Base-by-base conservation (phyloP, 192 early-diverging fungal species). In the Coemansia reversa region DNA sequence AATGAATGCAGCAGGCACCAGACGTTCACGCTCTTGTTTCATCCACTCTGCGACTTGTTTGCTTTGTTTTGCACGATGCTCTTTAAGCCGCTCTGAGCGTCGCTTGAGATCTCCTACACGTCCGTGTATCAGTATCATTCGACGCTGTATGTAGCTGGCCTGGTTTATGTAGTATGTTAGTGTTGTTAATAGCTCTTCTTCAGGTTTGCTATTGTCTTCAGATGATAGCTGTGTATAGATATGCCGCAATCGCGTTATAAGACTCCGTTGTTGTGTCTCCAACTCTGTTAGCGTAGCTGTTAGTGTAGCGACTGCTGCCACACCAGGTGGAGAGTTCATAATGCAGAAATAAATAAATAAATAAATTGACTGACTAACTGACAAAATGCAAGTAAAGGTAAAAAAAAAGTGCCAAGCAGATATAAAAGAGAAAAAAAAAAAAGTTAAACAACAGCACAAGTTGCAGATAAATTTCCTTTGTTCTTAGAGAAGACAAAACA, bases 91-190 rank as follows among this genome's bases (percentile, higher is more conserved):
- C 12, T 74, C 67, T 5, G 71, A 63, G 12, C 76, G 70, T 42
- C 76, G 63, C 54, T 70, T 73, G 52, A 79, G 57, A 14, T 79
- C 76, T 28, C 58, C 28, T 7, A 58, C 63, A 0, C 76, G 67
- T 0, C 61, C 56, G 19, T 70, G 68, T 35, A 79, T 66, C 42
- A 79, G 67, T 65, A 63, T 42, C 71, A 79, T 79, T 29, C 68
- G 63, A 12, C 76, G 70, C 58, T 70, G 76, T 0, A 74, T 56
- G 25, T 51, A 16, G 20, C 63, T 67, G 47, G 76, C 71, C 51
- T 79, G 70, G 65, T 55, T 70, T 29, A 70, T 63, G 51, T 79
- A 79, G 58, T 58, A 49, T 5, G 76, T 67, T 22, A 79, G 58
- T 20, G 76, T 79, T 0, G 64, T 16, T 30, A 74, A 4, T 4